Percentiles rank a stretch among this genome's conserved stretches.
These are phyloP conservation scores for Oldenlandia corymbosa DNA, from an alignment of 257 asterid species.

Conservation along the genomic window DNA sequence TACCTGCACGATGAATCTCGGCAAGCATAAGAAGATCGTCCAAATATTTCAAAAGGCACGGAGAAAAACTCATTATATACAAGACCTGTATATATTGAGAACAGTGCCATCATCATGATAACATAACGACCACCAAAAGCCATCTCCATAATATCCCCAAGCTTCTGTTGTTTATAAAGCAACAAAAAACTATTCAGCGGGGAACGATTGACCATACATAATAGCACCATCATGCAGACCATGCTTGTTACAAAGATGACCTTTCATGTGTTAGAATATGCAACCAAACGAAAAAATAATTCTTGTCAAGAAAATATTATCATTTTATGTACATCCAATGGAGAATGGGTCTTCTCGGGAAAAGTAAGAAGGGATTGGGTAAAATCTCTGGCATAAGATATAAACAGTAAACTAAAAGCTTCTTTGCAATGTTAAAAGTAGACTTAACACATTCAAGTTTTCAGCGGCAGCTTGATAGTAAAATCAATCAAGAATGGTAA, in stretches of 20 bases:
- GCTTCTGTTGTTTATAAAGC: conserved; percentile 39
- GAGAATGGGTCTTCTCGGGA: no score
- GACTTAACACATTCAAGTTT: not conserved
- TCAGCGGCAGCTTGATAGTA: not conserved
- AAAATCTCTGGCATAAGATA: no score
- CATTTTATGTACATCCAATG: not conserved
- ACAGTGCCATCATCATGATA: conserved; percentile 60
- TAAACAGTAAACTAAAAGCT: no score
- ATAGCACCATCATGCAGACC: not conserved
- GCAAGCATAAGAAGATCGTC: conserved; percentile 53
- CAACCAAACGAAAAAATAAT: not conserved
- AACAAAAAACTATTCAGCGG: conserved; percentile 2
- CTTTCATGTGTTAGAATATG: no score
- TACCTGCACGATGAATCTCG: conserved; percentile 54
- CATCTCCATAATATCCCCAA: conserved; percentile 71
- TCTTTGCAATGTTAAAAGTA: not conserved
- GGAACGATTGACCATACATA: not conserved
- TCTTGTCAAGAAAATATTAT: not conserved
- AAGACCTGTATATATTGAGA: conserved; percentile 63
- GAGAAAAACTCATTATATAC: conserved; percentile 60
- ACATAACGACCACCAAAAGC: conserved; percentile 66
- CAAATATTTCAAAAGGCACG: conserved; percentile 57
- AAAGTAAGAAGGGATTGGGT: no score
- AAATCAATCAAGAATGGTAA: not conserved
- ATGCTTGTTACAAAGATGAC: not conserved